Evolutionary conservation across 2,329 filamentous ascomycete genomes (phyloP).

Genomic region (Verticillium albo-atrum): DNA sequence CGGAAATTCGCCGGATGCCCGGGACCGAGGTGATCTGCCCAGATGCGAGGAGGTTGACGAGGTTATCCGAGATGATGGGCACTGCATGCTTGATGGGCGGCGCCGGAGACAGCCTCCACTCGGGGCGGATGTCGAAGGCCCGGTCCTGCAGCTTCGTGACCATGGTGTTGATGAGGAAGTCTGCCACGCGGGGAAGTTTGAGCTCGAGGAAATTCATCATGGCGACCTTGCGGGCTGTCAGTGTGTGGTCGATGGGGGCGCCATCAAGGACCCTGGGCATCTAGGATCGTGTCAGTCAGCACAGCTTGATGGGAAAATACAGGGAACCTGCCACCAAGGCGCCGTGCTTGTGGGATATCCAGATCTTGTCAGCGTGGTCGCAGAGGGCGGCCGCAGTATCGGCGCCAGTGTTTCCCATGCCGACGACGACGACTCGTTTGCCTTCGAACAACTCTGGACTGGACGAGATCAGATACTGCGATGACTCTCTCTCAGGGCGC

Average conservation of each 20-base stretch:
- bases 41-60: conserved; percentile 19
- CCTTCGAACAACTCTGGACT: conserved; percentile 28
- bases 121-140: conserved; percentile 19
- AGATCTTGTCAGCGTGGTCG: conserved; percentile 29
- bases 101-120: conserved; percentile 19
- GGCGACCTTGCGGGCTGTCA: conserved; percentile 26
- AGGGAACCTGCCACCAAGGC: conserved; percentile 25
- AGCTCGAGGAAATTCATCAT: conserved; percentile 22
- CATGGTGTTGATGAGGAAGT: conserved; percentile 10
- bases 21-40: conserved; percentile 20
- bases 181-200: conserved; percentile 12
- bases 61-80: conserved; percentile 18
- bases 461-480: fast-evolving
- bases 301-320: background rate
- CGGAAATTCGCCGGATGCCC: conserved; percentile 19
- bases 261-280: conserved; percentile 19
- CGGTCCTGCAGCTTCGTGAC: conserved; percentile 5
- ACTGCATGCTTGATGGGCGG: conserved; percentile 13
- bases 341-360: conserved; percentile 35
- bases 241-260: conserved; percentile 24
- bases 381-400: conserved; percentile 30
- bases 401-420: conserved; percentile 32
- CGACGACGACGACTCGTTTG: conserved; percentile 38
- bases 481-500: conserved; percentile 5
- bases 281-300: background rate